Conservation (phyloP, 2,329 filamentous ascomycete species). For the Pseudocercospora crystallina region DNA sequence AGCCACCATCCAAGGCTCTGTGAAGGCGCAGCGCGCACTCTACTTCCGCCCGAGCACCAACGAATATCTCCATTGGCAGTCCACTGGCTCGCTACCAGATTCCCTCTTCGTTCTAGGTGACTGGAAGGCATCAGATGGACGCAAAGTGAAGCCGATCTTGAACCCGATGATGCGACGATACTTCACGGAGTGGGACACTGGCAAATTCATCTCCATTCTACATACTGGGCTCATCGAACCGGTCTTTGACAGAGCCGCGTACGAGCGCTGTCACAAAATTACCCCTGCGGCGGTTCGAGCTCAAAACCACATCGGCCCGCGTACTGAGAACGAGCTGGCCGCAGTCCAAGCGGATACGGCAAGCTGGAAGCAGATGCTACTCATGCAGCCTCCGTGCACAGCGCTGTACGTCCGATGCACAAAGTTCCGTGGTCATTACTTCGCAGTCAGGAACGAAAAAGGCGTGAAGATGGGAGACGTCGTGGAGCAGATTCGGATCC, state of each 20-base stretch:
- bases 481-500: background rate
- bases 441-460: background rate
- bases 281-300: too few species aligned
- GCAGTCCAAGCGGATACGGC: background rate
- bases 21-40: background rate
- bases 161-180: background rate
- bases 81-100: too few species aligned
- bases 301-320: background rate
- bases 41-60: background rate
- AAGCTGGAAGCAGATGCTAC: conserved; percentile 2
- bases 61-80: too few species aligned
- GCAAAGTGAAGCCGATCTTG: background rate
- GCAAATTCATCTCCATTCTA: background rate
- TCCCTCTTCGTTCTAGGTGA: too few species aligned
- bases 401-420: background rate
- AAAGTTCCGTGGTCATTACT: too few species aligned
- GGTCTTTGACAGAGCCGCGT: background rate
- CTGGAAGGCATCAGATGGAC: too few species aligned
- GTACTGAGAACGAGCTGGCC: background rate
- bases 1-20: background rate
- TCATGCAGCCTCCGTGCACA: conserved; percentile 6
- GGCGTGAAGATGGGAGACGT: background rate
- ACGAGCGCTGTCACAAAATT: too few species aligned
- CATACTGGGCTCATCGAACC: background rate
- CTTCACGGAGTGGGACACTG: background rate